Conservation (phyloP, 352 stramenopile genomes). For the Globisporangium cylindrosporum region DNA sequence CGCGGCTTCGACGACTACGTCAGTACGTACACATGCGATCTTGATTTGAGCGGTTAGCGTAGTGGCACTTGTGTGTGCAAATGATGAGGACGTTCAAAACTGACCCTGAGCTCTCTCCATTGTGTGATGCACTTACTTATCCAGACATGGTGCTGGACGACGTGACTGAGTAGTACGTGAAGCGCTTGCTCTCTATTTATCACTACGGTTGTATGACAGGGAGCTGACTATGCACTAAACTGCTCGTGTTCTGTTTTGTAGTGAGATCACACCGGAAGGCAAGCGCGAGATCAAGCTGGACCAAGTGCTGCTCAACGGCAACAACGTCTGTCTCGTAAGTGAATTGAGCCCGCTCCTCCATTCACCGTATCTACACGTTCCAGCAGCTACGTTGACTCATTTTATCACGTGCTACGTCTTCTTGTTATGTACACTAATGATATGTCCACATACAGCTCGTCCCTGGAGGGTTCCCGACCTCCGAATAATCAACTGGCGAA, state of each 20-base stretch:
- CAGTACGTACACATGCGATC: constrained; percentile 63
- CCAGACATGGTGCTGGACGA: constrained; percentile 93
- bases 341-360: not conserved
- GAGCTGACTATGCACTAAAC: not conserved
- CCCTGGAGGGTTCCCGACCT: constrained; percentile 65
- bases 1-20: constrained; percentile 97
- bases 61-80: not conserved
- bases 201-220: not conserved
- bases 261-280: constrained; percentile 83
- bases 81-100: not conserved
- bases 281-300: constrained; percentile 88
- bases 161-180: constrained; percentile 91
- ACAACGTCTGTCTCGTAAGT: constrained; percentile 94
- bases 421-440: not conserved
- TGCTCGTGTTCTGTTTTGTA: constrained; percentile 17
- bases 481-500: constrained; percentile 18
- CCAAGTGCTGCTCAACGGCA: constrained; percentile 98
- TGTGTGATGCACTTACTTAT: constrained; percentile 3
- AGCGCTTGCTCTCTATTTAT: constrained; percentile 2
- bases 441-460: constrained; percentile 46
- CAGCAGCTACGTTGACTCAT: not conserved
- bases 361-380: not conserved
- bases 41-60: too few relatives aligned
- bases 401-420: not conserved
- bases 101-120: constrained; percentile 2